Evolutionary conservation across 2,329 filamentous ascomycete genomes (phyloP), one percentile per base, ranked within the genome.

Genomic region (Lachnellula occidentalis): DNA sequence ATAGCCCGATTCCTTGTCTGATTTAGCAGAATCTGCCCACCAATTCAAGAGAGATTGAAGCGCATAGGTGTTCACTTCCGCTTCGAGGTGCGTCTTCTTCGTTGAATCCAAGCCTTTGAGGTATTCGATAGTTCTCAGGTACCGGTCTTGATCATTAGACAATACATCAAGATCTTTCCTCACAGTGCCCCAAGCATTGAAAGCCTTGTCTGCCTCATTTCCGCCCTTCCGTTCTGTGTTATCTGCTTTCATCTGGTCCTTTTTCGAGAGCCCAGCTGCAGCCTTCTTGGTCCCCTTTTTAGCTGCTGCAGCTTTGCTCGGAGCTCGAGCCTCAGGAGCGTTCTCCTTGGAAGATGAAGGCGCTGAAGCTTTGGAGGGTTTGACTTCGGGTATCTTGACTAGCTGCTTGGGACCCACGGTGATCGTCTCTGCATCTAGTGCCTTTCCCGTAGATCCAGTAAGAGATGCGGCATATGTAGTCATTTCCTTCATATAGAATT

Each of bases 381-480:
- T 66, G 14, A 62, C 65, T 49, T 67, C 65, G 1, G 58, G 57
- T 17, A 59, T 21, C 54, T 68, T 69, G 15, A 54, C 45, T 2
- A 68, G 50, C 36, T 55, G 53, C 42, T 69, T 69, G 3, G 60
- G 56, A n/a, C 66, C 63, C 19, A 80, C 76, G 1, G 85, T 78
- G 48, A 90, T 79, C 4, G 74, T 80, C 65, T 89, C 84, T 0
- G 84, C 84, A 22, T 86, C 76, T 5, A 89, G 74, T 2, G 72
- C 73, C 59, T 83, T 87, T 3, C 85, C 85, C 2, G 77, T 73
- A 0, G 81, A 75, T 54, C 83, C 85, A 0, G 84, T 87, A 46
- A 90, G 73, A 68, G 85, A 88, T 12, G 83, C 84, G 1, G 87
- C 84, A 66, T 90, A 91, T 1, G 77, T 74, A 27, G 78, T 76